phyloP scores from a whole-genome alignment of 106 monocot species.

The Agapanthus africanus region DNA sequence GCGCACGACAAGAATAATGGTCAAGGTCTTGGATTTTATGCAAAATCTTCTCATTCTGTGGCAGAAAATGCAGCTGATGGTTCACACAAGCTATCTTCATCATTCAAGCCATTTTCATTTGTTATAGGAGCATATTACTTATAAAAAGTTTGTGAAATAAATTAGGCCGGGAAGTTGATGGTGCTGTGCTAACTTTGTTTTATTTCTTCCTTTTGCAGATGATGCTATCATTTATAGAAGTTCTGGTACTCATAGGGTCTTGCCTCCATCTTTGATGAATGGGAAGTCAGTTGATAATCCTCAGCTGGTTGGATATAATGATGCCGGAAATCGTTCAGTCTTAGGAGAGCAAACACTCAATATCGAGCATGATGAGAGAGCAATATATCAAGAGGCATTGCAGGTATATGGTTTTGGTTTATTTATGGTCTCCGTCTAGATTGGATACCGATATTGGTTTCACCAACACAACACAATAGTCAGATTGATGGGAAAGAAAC shows the following conservation, averaged over 20 bases:
- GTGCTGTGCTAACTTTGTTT: not conserved
- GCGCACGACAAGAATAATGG: not conserved
- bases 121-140: not conserved
- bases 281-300: constrained; percentile 24
- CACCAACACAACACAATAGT: not conserved
- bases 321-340: constrained; percentile 15
- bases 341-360: constrained; percentile 34
- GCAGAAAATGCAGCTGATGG: not conserved
- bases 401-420: constrained; percentile 66
- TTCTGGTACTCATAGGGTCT: constrained; percentile 26
- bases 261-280: constrained; percentile 39
- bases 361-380: constrained; percentile 62
- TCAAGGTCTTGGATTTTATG: not conserved
- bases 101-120: not conserved
- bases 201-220: constrained; percentile 23
- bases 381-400: constrained; percentile 73
- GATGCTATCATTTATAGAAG: constrained; percentile 29
- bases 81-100: not conserved
- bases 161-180: not conserved
- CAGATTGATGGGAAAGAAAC: too few species aligned
- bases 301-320: constrained; percentile 9
- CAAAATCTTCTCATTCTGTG: not conserved
- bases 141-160: not conserved
- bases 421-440: too few species aligned
- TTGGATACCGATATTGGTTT: not conserved